phyloP scores from a whole-genome alignment of 148 eudicot genomes.

The Cornus suecica region DNA sequence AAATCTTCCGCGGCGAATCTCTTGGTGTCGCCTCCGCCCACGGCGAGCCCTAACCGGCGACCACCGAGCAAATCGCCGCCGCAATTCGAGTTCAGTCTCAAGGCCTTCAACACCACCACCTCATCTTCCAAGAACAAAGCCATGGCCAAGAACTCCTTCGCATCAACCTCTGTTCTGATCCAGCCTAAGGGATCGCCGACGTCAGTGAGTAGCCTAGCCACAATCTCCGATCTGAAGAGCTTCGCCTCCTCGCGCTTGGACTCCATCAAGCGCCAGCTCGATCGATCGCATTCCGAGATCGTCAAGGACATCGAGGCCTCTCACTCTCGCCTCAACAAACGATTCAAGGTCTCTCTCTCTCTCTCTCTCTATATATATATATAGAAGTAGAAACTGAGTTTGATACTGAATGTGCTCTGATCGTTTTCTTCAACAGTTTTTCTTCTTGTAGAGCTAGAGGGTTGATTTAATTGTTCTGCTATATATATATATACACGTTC shows the following conservation, averaged over 20 bases:
- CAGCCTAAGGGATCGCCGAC: constrained; percentile 21
- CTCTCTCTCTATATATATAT: constrained; percentile 7
- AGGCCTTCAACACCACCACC: constrained; percentile 4
- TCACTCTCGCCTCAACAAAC: constrained; percentile 66
- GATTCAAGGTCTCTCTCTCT: constrained; percentile 50
- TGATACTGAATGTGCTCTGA: no score
- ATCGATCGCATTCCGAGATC: constrained; percentile 65
- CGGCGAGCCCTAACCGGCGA: constrained; percentile 11
- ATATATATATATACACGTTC: no score
- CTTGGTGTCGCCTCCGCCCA: constrained; percentile 12
- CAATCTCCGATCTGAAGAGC: constrained; percentile 65
- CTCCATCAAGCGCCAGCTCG: constrained; percentile 54
- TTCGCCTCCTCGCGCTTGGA: constrained; percentile 49
- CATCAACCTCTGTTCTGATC: constrained; percentile 14
- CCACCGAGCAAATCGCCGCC: constrained; percentile 16
- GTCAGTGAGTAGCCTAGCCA: constrained; percentile 19
- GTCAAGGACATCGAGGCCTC: constrained; percentile 62
- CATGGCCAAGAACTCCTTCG: not conserved
- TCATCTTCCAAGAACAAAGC: constrained; percentile 15
- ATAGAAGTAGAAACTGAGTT: not conserved
- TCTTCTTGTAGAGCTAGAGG: no score
- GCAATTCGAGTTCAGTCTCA: constrained; percentile 28
- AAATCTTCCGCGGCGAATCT: constrained; percentile 21
- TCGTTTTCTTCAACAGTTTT: no score
- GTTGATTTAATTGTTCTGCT: not conserved